Evolutionary conservation across 2,329 filamentous ascomycete species (phyloP), one percentile per base, ranked within the genome.

Genomic region (Meredithiella fracta): DNA sequence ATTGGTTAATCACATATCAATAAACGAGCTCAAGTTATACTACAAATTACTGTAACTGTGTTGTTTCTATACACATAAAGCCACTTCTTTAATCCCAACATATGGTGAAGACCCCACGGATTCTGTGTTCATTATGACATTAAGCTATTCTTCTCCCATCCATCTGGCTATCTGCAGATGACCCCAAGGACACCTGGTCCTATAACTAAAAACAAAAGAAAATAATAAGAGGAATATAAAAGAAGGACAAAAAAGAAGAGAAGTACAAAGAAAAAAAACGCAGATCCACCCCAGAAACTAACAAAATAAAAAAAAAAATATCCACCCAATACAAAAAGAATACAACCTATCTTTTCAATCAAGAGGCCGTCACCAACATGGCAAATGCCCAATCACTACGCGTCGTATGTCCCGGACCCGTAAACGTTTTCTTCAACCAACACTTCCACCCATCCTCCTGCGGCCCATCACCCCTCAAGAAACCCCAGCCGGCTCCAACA

Each of bases 401-500:
- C 1, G 67, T 64, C 8, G 60, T 58, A 47, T 68, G 67, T 2
- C 64, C 55, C 49, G 59, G 61, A 53, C 54, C 54, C 14, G 60
- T 64, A 58, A 75, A 58, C 34, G 66, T 62, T 5, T 63, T 64
- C 62, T 74, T 74, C 55, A 74, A 59, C 67, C 67, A 75, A 61
- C 72, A 75, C 3, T 65, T 64, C 54, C 71, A 70, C 55, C 68
- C 64, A 22, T 38, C 25, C 20, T 38, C 50, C 25, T 37, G 22
- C 38, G 64, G 58, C 20, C 22, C 50, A 47, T 72, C 71, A n/a
- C 69, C 68, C 0, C 66, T 60, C 7, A 72, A 64, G 51, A 68
- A 66, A 1, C 72, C 72, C 72, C 72, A 75, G 8, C 70, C 69
- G 51, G 67, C 71, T 3, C 68, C 72, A 1, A 67, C 68, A 59